These are phyloP conservation scores for Euphorbia schlechtendalii DNA, from an alignment of 441 rosid species.

Conservation along the genomic window DNA sequence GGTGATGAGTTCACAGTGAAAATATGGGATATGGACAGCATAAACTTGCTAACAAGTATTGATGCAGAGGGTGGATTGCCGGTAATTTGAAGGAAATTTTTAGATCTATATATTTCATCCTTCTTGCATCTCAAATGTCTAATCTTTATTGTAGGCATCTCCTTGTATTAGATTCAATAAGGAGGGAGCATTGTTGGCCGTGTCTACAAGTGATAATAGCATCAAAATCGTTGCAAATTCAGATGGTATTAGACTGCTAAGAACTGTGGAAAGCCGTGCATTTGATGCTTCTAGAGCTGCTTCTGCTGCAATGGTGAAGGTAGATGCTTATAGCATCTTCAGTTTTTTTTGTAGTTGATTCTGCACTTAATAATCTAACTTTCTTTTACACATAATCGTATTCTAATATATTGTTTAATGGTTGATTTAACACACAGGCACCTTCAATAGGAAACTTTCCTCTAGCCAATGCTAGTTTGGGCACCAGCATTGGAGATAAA, in stretches of 20 bases:
- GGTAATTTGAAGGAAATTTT: constrained; percentile 21
- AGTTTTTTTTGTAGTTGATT: no score
- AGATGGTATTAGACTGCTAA: constrained; percentile 72
- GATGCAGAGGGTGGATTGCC: constrained; percentile 42
- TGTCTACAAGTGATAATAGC: constrained; percentile 78
- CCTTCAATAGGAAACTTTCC: constrained; percentile 42
- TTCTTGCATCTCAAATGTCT: constrained; percentile 16
- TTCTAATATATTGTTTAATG: constrained; percentile 8
- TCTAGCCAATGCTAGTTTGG: constrained; percentile 43
- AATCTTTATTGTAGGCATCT: constrained; percentile 49
- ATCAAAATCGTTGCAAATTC: constrained; percentile 80
- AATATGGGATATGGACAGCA: constrained; percentile 48
- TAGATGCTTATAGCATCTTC: no score
- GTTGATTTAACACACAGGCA: constrained; percentile 36
- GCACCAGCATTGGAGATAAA: constrained; percentile 49
- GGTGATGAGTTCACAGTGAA: constrained; percentile 44
- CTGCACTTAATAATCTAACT: not conserved
- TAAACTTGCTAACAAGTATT: constrained; percentile 28
- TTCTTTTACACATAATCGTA: not conserved
- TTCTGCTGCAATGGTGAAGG: constrained; percentile 69
- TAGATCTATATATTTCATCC: constrained; percentile 15
- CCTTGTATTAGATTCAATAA: constrained; percentile 92
- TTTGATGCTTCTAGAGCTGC: constrained; percentile 35
- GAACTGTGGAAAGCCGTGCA: constrained; percentile 55
- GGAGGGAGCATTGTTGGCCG: constrained; percentile 93